Evolutionary conservation across 2,329 filamentous ascomycete species (phyloP), one percentile per base, ranked within the genome.

Genomic region (Bipolaris victoriae): DNA sequence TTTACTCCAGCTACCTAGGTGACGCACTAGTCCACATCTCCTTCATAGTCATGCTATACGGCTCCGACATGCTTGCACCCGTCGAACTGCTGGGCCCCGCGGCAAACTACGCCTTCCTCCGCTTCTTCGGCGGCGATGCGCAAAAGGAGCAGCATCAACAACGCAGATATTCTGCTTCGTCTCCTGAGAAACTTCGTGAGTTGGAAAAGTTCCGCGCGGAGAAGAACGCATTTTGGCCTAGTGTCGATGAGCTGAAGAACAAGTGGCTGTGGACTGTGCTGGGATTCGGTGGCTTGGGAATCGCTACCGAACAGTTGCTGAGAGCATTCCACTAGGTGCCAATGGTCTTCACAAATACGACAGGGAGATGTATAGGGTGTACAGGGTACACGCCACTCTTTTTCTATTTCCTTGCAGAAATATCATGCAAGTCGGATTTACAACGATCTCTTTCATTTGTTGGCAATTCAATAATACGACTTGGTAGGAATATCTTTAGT

Each of bases 141-240:
- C 71, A 84, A 68, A 86, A 81, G 33, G 84, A 86, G 63, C 76
- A 76, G 20, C 77, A 76, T 53, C 84, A 86, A 67, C 78, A 79
- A 51, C 77, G 80, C 49, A 79, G 84, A 4, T 87, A 87, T 65
- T 77, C 77, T 18, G 77, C 77, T 37, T 78, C 80, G 13, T 79
- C 82, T 55, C 78, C 79, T 5, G 69, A 78, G 45, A 87, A 87
- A 70, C 80, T 82, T 49, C 74, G 78, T 41, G 80, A 87, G 61
- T 76, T 87, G 18, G 75, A 81, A 65, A 69, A 79, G 52, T 87
- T 83, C 76, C 78, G 79, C 49, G 60, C 72, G 20, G 80, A 83
- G 64, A 85, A 85, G 71, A 86, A 88, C 64, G 82, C 83, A 37
- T 85, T 88, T 72, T 88, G 85, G 85, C 85, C 85, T 1, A 75